phyloP scores from a whole-genome alignment of 768 basidiomycete species.

The Butyriboletus loyo region DNA sequence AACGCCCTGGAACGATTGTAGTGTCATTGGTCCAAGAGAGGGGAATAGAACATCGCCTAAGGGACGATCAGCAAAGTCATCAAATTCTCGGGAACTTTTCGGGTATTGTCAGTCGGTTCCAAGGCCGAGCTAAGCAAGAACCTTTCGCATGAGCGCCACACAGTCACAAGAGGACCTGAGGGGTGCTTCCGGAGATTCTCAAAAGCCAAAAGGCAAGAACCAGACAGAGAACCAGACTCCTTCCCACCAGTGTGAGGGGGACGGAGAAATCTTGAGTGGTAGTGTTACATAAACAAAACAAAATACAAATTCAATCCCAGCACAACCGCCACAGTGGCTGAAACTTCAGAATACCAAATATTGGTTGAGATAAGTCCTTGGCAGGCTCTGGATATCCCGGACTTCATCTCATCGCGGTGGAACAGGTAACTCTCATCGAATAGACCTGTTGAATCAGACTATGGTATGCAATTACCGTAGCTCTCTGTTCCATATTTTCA shows the following conservation, averaged over 20 bases:
- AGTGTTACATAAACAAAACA: no score
- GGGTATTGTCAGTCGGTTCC: not conserved
- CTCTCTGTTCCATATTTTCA: no score
- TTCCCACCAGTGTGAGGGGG: no score
- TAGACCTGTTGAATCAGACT: not conserved
- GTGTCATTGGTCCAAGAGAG: not conserved
- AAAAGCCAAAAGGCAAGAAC: not conserved
- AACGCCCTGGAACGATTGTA: not conserved
- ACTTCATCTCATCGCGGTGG: not conserved
- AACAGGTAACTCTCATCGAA: not conserved
- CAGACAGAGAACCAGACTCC: not conserved
- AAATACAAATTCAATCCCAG: no score
- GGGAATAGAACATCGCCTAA: not conserved
- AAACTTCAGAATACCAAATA: no score
- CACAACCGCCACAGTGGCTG: no score
- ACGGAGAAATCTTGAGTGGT: no score
- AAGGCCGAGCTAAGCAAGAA: no score
- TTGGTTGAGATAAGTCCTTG: not conserved
- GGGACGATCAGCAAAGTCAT: not conserved
- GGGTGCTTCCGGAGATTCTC: not conserved
- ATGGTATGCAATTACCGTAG: constrained; percentile 17
- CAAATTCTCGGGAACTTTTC: not conserved
- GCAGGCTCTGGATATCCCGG: not conserved
- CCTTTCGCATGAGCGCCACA: not conserved
- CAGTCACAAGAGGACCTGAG: not conserved